Evolutionary conservation across 805 yeast species (phyloP).

Genomic region (Schwanniomyces occidentalis): DNA sequence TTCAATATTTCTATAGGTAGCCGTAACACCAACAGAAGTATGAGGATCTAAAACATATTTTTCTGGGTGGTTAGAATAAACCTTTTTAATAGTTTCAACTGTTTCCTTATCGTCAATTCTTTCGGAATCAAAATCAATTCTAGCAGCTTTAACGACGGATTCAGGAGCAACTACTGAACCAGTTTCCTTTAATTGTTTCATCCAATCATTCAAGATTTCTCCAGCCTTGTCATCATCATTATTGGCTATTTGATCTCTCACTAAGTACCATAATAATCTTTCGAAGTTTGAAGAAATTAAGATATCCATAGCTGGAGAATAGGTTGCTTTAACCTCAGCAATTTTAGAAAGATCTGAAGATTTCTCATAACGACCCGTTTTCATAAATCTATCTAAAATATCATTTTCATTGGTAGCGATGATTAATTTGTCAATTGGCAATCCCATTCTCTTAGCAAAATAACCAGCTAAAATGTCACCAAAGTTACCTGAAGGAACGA

Average conservation of each 20-base stretch:
- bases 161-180: conserved; percentile 77
- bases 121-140: conserved; percentile 70
- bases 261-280: conserved; percentile 92
- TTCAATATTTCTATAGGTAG: conserved; percentile 63
- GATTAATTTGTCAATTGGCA: conserved; percentile 81
- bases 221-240: conserved; percentile 70
- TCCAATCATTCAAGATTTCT: conserved; percentile 67
- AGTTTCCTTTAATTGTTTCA: conserved; percentile 68
- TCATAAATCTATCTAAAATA: conserved; percentile 88
- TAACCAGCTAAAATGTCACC: conserved; percentile 98
- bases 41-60: conserved; percentile 94
- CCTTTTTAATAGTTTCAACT: conserved; percentile 68
- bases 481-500: conserved; percentile 97
- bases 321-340: conserved; percentile 75
- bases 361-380: conserved; percentile 83
- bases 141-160: conserved; percentile 65
- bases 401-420: conserved; percentile 97
- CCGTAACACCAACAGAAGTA: conserved; percentile 89
- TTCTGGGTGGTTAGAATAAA: conserved; percentile 59
- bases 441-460: conserved; percentile 92
- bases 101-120: conserved; percentile 81
- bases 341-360: conserved; percentile 42
- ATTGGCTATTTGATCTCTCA: conserved; percentile 64
- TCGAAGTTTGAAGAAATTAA: conserved; percentile 94
- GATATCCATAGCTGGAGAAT: conserved; percentile 99